Base-by-base conservation (phyloP, 2,329 filamentous ascomycete species). In the Neonectria punicea region DNA sequence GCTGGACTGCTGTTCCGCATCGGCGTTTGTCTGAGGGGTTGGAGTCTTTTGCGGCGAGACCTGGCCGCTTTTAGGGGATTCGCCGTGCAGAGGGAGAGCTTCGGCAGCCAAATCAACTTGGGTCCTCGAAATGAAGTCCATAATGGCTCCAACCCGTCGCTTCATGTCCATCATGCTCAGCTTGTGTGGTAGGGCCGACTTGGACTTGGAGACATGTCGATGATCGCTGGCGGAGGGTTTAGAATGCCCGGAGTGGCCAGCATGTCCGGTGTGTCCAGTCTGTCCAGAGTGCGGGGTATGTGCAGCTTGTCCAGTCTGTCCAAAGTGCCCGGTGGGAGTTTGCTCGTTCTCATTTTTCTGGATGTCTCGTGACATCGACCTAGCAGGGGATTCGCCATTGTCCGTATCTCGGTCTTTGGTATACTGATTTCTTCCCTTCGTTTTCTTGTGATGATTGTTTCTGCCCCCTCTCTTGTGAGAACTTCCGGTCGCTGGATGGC, bases 101-200 rank as follows among this genome's bases (percentile, higher is more conserved):
- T 90, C 91, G 32, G 87, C 89, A 2, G 93, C 93, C 80, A 97
- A 87, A 74, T 98, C 94, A 7, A 97, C 85, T 78, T 98, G 94
- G 62, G 93, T 95, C 70, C 93, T 89, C 4, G 92, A 91, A 68
- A 98, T 97, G 75, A 95, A 98, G 71, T 96, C 93, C 64, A 97
- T 86, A 76, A 98, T 97, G 20, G 88, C 92, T 4, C 92, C 88
- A 6, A 94, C 93, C 10, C 93, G 90, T 69, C 92, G 89, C 80
- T 92, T 93, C 89, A 97, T 94, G 75, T 97, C 94, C 65, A 90
- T 90, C 90, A 97, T 92, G 30, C 90, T 94, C 62, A 94, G 88
- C 77, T 92, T 93, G 70, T 86, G 89, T 78, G 86, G 87, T 54
- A 84, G 83, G 62, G 82, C 72, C 3, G 74, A 78, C 72, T 87